Evolutionary conservation across 1,284 basidiomycete genomes (phyloP).

Genomic region (Cerioporus squamosus): DNA sequence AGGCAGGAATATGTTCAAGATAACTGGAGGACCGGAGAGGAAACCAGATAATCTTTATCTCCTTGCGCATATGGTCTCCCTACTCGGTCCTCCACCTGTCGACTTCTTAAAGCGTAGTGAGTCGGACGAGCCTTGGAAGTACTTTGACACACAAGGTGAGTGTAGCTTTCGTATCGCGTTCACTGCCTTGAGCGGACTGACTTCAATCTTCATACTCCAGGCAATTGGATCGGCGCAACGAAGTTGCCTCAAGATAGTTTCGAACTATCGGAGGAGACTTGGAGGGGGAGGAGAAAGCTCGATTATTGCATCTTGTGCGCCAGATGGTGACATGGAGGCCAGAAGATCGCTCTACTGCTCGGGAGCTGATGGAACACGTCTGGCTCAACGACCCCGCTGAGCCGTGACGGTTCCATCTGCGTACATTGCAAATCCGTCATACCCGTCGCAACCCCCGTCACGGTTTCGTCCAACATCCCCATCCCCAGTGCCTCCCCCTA

Average conservation of each 20-base stretch:
- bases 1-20: slow-evolving; percentile 25
- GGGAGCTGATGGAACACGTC: not conserved
- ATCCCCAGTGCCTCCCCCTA: too few relatives aligned
- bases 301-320: slow-evolving; percentile 11
- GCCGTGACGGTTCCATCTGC: too few relatives aligned
- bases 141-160: slow-evolving; percentile 21
- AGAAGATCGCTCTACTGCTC: slow-evolving; percentile 3
- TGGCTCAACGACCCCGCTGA: not conserved
- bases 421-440: too few relatives aligned
- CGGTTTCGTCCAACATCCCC: too few relatives aligned
- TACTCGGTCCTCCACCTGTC: slow-evolving; percentile 28
- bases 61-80: slow-evolving; percentile 30
- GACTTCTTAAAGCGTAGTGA: slow-evolving; percentile 19
- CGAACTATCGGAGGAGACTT: slow-evolving; percentile 13
- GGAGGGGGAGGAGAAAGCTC: slow-evolving; percentile 15
- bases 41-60: slow-evolving; percentile 17
- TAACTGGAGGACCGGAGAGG: slow-evolving; percentile 15
- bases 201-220: not conserved
- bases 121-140: slow-evolving; percentile 13
- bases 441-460: too few relatives aligned
- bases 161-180: not conserved
- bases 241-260: slow-evolving; percentile 13
- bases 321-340: slow-evolving; percentile 15
- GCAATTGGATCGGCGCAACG: slow-evolving; percentile 13
- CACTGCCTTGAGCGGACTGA: too few relatives aligned